Percentiles rank a stretch among this genome's conserved stretches.
Evolutionary conservation across 805 yeast genomes (phyloP).

Genomic region (Peterozyma toletana): DNA sequence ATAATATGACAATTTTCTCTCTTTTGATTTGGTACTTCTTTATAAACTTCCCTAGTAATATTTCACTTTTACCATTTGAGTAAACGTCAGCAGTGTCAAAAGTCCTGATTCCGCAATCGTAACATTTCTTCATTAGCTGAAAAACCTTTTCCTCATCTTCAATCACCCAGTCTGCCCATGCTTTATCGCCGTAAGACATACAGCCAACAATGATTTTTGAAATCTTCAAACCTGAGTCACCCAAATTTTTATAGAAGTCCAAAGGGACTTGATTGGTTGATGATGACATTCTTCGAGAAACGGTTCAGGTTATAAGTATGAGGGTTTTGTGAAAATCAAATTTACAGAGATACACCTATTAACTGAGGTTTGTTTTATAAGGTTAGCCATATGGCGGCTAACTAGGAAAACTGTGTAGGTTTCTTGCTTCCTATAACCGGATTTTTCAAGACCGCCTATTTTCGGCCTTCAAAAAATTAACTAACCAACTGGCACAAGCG

Average conservation of each 20-base stretch:
- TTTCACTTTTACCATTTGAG: constrained; percentile 41
- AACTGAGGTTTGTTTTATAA: too few species aligned
- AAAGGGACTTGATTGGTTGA: background rate
- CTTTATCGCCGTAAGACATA: constrained; percentile 37
- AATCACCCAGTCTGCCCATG: constrained; percentile 36
- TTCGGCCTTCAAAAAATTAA: too few species aligned
- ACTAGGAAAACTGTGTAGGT: too few species aligned
- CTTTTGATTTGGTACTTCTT: constrained; percentile 43
- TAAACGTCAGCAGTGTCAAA: constrained; percentile 46
- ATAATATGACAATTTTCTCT: constrained; percentile 45
- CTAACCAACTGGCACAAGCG: too few species aligned
- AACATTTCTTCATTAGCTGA: constrained; percentile 34
- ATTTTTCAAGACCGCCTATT: too few species aligned
- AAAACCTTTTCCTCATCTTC: constrained; percentile 42
- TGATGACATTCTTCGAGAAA: background rate
- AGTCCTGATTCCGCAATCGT: constrained; percentile 40
- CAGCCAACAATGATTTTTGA: constrained; percentile 47
- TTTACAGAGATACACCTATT: too few species aligned
- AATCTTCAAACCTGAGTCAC: constrained; percentile 41
- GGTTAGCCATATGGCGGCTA: too few species aligned
- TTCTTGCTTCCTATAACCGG: too few species aligned
- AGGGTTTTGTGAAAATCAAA: too few species aligned
- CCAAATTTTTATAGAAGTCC: constrained; percentile 12
- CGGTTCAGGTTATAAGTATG: too few species aligned
- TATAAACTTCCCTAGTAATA: constrained; percentile 45